These are phyloP conservation scores for Silene conica DNA, from an alignment of 148 eudicot species.

Conservation along the genomic window DNA sequence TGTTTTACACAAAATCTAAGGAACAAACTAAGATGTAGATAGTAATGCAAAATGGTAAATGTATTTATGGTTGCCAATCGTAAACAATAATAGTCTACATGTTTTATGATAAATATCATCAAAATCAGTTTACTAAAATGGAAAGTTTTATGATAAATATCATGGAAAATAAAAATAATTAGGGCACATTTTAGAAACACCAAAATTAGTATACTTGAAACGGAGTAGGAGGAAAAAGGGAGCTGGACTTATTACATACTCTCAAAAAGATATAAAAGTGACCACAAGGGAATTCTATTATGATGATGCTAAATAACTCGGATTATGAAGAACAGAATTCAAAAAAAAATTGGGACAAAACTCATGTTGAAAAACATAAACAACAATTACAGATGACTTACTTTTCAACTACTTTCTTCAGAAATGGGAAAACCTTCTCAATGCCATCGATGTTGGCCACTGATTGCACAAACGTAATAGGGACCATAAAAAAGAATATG, in stretches of 20 bases:
- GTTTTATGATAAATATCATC: too few species aligned
- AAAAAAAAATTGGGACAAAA: neutral
- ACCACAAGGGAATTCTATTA: neutral
- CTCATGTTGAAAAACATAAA: neutral
- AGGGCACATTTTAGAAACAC: too few species aligned
- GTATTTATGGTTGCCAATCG: too few species aligned
- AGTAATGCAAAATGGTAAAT: too few species aligned
- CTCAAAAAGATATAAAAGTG: neutral
- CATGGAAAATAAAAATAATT: too few species aligned
- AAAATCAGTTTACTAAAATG: neutral
- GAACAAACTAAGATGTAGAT: too few species aligned
- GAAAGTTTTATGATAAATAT: too few species aligned
- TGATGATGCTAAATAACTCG: neutral
- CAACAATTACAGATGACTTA: slow-evolving; percentile 35
- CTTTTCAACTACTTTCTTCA: slow-evolving; percentile 51
- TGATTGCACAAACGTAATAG: slow-evolving; percentile 88
- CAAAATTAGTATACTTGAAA: neutral
- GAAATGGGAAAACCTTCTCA: slow-evolving; percentile 76
- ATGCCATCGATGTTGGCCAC: slow-evolving; percentile 86
- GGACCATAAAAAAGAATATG: slow-evolving; percentile 89
- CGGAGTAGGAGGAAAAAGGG: neutral
- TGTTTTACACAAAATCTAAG: too few species aligned
- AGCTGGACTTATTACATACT: neutral
- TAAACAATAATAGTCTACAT: neutral
- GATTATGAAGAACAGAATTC: neutral